phyloP scores from a whole-genome alignment of 208 protist species.

The Naegleria lovaniensis region DNA sequence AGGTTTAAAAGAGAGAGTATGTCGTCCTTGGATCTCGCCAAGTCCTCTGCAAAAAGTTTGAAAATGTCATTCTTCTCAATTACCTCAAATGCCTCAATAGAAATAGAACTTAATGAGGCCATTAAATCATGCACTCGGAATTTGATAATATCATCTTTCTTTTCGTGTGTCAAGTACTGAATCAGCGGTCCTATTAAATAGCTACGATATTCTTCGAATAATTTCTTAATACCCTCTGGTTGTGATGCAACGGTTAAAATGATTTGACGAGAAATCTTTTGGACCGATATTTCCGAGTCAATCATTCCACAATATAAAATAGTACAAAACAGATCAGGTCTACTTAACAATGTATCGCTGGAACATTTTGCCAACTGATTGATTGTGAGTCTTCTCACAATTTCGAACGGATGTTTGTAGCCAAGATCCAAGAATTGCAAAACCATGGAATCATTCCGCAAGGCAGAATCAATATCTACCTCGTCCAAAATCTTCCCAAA shows the following conservation, averaged over 20 bases:
- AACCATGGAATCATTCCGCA: neutral
- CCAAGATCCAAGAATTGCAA: neutral
- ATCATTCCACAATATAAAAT: neutral
- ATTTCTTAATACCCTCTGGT: neutral
- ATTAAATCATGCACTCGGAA: constrained; percentile 3
- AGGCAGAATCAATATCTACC: neutral
- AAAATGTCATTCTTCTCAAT: neutral
- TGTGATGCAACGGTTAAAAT: neutral
- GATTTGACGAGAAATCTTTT: neutral
- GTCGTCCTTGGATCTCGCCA: neutral
- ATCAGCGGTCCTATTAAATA: neutral
- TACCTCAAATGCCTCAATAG: neutral
- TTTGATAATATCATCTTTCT: neutral
- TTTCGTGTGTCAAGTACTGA: neutral
- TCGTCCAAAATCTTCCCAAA: neutral
- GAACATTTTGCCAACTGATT: neutral
- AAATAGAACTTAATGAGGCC: neutral
- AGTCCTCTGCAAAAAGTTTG: neutral
- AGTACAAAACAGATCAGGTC: neutral
- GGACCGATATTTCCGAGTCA: neutral
- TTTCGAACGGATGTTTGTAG: neutral
- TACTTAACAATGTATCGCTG: neutral
- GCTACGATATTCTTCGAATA: neutral
- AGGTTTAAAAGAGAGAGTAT: neutral
- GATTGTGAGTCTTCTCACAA: neutral